Evolutionary conservation across 345 rosid genomes (phyloP).

Genomic region (Arabidopsis thaliana): DNA sequence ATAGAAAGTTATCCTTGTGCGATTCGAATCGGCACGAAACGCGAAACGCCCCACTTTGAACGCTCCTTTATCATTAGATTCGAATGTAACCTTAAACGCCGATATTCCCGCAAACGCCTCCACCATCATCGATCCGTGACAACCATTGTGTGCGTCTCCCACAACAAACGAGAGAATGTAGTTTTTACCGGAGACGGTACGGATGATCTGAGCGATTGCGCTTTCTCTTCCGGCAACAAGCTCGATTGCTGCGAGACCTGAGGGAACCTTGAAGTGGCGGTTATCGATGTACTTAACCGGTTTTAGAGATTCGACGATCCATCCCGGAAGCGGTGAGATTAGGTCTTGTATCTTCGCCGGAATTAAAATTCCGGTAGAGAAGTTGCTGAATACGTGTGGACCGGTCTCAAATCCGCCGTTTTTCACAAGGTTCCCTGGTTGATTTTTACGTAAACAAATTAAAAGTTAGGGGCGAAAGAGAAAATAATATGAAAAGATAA

Average conservation of each 20-base stretch:
- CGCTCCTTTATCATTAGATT: conserved; percentile 62
- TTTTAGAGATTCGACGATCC: conserved; percentile 88
- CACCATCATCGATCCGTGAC: conserved; percentile 87
- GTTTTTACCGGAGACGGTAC: conserved; percentile 52
- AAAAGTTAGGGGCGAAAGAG: background rate
- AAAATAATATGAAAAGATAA: background rate
- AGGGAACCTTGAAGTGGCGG: conserved; percentile 68
- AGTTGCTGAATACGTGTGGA: conserved; percentile 80
- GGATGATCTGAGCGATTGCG: conserved; percentile 76
- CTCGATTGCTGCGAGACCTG: conserved; percentile 66
- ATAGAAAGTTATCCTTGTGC: conserved; percentile 77
- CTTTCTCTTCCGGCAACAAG: conserved; percentile 86
- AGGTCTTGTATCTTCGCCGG: conserved; percentile 59
- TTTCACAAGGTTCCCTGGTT: conserved; percentile 60
- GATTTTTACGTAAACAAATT: background rate
- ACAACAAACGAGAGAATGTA: conserved; percentile 62
- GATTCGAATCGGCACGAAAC: conserved; percentile 54
- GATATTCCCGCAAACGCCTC: conserved; percentile 67
- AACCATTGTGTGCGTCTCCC: conserved; percentile 78
- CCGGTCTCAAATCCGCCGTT: conserved; percentile 85
- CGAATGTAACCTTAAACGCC: conserved; percentile 51
- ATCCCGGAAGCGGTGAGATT: conserved; percentile 81
- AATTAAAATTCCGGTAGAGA: conserved; percentile 77
- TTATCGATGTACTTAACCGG: conserved; percentile 78
- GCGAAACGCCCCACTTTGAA: conserved; percentile 52